phyloP scores from a whole-genome alignment of 1,284 basidiomycete genomes.

The Tilletia caries region DNA sequence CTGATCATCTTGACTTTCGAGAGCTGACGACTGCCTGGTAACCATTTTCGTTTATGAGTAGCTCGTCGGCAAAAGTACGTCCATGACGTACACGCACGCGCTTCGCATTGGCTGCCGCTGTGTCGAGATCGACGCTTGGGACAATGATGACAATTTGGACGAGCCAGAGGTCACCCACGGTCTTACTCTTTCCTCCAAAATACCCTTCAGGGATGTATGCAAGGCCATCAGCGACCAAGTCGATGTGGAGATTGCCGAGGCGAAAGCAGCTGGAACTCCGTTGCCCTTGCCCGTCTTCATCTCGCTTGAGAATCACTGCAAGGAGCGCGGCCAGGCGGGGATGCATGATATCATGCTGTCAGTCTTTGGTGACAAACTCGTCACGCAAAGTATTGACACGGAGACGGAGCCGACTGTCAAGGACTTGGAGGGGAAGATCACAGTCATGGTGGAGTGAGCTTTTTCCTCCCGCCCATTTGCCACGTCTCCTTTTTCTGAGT shows the following conservation, averaged over 20 bases:
- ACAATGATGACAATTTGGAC: conserved; percentile 55
- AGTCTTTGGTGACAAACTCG: conserved; percentile 62
- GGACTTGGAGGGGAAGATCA: conserved; percentile 61
- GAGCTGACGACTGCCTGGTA: conserved; percentile 30
- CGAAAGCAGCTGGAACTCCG: conserved; percentile 9
- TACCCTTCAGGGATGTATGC: conserved; percentile 35
- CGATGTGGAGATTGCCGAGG: conserved; percentile 21
- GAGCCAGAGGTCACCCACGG: conserved; percentile 66
- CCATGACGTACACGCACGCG: conserved; percentile 63
- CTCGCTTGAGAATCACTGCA: conserved; percentile 66
- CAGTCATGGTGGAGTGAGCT: conserved; percentile 61
- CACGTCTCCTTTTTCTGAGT: too few relatives aligned
- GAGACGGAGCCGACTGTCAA: conserved; percentile 57
- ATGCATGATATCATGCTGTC: conserved; percentile 63
- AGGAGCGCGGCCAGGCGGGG: conserved; percentile 59
- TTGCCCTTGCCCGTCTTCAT: conserved; percentile 60
- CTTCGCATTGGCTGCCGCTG: conserved; percentile 62
- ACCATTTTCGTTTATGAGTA: conserved; percentile 54
- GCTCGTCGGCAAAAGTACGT: conserved; percentile 62
- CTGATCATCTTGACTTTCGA: background rate
- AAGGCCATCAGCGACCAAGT: conserved; percentile 32
- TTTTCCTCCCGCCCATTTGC: background rate
- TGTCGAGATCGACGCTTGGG: conserved; percentile 71
- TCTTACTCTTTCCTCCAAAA: conserved; percentile 25
- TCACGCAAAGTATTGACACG: conserved; percentile 18